These are phyloP conservation scores for Xylaria sp. DNA, from an alignment of 2,329 filamentous ascomycete species.

Conservation along the genomic window DNA sequence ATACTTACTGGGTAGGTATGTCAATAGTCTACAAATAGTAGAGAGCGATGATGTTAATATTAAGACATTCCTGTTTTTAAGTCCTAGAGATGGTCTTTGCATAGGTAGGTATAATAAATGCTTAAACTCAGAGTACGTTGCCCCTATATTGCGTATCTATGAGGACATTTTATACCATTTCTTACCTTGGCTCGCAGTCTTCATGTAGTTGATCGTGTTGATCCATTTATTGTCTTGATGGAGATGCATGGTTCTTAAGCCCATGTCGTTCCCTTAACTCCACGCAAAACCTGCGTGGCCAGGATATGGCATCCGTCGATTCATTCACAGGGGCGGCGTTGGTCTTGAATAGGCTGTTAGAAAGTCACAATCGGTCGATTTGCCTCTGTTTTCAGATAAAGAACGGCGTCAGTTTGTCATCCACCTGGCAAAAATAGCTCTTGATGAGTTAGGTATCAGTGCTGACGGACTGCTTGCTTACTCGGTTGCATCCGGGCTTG, in stretches of 20 bases:
- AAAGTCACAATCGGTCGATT: slow-evolving; percentile 2
- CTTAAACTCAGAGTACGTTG: neutral
- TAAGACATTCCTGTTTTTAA: neutral
- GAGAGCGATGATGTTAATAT: neutral
- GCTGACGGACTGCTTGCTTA: neutral
- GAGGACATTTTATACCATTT: neutral
- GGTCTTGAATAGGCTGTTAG: slow-evolving; percentile 1
- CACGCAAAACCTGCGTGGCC: neutral
- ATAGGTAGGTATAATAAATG: neutral
- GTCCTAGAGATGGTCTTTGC: neutral
- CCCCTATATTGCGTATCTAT: neutral
- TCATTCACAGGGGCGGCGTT: slow-evolving; percentile 5
- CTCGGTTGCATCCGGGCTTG: slow-evolving; percentile 21
- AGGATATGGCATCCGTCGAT: slow-evolving; percentile 1
- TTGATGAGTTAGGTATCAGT: slow-evolving; percentile 5
- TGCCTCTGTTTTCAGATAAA: slow-evolving; percentile 9
- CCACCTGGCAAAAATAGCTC: slow-evolving; percentile 4
- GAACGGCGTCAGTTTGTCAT: slow-evolving; percentile 9
- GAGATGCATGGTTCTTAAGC: neutral
- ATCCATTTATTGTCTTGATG: neutral
- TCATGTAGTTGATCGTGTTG: neutral
- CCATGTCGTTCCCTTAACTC: neutral
- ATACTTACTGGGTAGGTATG: neutral
- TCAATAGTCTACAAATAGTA: neutral
- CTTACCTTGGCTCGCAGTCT: neutral